Evolutionary conservation across 2,329 filamentous ascomycete genomes (phyloP).

Genomic region (Ilyonectria mors-panacis): DNA sequence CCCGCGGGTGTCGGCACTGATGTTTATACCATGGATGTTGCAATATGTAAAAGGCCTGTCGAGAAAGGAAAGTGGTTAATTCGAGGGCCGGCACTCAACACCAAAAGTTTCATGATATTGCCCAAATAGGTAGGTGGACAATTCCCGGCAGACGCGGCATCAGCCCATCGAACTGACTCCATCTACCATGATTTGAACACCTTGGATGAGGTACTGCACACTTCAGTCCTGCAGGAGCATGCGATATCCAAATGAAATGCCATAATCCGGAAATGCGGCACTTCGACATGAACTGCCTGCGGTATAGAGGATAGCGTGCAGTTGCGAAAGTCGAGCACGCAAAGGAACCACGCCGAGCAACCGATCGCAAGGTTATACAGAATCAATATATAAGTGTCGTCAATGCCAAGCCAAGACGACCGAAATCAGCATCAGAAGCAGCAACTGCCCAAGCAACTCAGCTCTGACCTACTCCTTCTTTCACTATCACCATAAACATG

Average conservation of each 20-base stretch:
- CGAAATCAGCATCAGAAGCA: constrained; percentile 19
- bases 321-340: background rate
- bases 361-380: background rate
- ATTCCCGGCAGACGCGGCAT: constrained; percentile 4
- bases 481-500: constrained; percentile 10
- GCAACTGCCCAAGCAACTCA: background rate
- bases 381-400: constrained; percentile 3
- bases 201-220: background rate
- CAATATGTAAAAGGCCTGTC: constrained; percentile 27
- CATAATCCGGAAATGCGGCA: background rate
- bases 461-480: constrained; percentile 1
- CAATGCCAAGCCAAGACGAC: background rate
- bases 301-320: background rate
- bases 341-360: background rate
- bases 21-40: constrained; percentile 20
- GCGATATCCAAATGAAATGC: background rate
- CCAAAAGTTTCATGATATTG: constrained; percentile 19
- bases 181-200: background rate
- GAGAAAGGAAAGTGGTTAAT: constrained; percentile 33
- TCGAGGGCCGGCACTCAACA: constrained; percentile 7
- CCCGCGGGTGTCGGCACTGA: constrained; percentile 3
- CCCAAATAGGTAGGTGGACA: constrained; percentile 25
- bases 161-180: background rate
- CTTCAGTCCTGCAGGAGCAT: background rate
- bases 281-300: background rate